Evolutionary conservation across 306 rosid species (phyloP).

Genomic region (Arachis hypogaea): DNA sequence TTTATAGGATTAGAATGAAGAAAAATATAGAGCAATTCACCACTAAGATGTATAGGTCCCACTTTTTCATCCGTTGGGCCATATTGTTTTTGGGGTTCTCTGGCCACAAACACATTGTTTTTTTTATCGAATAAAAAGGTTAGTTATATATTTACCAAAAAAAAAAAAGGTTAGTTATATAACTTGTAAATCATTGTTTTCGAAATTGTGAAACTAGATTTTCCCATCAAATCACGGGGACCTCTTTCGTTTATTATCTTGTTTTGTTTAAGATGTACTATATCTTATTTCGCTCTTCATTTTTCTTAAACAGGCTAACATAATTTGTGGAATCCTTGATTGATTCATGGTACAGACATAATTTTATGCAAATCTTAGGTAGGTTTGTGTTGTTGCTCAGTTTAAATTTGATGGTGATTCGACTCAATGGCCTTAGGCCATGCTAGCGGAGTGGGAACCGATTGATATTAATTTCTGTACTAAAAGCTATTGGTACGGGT

Average conservation of each 20-base stretch:
- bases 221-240: not conserved
- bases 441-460: not conserved
- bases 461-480: not conserved
- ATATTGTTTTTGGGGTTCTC: constrained; percentile 19
- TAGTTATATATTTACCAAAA: not conserved
- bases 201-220: not conserved
- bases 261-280: not conserved
- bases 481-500: too few relatives aligned
- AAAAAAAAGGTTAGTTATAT: not conserved
- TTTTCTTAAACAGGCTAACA: too few relatives aligned
- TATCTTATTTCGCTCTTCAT: not conserved
- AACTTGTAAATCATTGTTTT: constrained; percentile 43
- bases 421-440: not conserved
- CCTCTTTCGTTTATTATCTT: not conserved
- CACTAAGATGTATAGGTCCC: constrained; percentile 40
- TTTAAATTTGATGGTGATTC: not conserved
- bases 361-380: not conserved
- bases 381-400: not conserved
- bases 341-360: not conserved
- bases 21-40: constrained; percentile 43
- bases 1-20: constrained; percentile 33
- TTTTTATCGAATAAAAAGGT: not conserved
- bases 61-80: constrained; percentile 38
- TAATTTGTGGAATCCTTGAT: not conserved
- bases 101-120: not conserved